phyloP scores from a whole-genome alignment of 2,329 filamentous ascomycete genomes.

The Diaporthe ilicicola region DNA sequence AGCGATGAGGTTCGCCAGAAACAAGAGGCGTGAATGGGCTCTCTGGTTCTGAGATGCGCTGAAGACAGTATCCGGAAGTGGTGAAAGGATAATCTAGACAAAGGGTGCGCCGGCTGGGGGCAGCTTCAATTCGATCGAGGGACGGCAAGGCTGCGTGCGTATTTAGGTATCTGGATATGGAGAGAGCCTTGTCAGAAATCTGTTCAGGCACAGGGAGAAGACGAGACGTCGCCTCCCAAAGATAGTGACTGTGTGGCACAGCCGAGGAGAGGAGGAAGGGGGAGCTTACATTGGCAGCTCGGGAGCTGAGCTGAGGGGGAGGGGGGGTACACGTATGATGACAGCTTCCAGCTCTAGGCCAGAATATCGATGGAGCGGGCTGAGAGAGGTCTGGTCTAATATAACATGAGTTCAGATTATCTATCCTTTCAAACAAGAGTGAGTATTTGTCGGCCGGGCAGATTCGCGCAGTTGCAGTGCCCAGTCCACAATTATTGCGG shows the following conservation, averaged over 20 bases:
- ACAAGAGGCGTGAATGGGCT: not conserved
- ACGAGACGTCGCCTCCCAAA: not conserved
- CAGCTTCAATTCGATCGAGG: not conserved
- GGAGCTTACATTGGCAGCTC: constrained; percentile 21
- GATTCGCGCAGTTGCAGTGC: constrained; percentile 18
- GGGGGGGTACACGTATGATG: not conserved
- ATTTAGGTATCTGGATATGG: not conserved
- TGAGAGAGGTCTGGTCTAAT: constrained; percentile 19
- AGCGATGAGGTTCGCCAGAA: not conserved
- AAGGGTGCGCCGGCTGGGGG: constrained; percentile 16
- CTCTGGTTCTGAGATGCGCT: not conserved
- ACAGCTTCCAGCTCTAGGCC: constrained; percentile 1
- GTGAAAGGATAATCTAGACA: constrained; percentile 24
- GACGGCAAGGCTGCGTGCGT: constrained; percentile 11
- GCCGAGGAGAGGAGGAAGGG: not conserved
- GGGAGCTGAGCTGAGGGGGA: not conserved
- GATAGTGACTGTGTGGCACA: not conserved
- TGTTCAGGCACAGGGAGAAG: not conserved
- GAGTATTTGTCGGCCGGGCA: constrained; percentile 3
- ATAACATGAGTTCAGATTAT: constrained; percentile 10
- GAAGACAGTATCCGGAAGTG: not conserved
- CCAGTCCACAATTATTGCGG: constrained; percentile 16
- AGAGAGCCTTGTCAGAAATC: constrained; percentile 8
- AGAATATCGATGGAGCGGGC: constrained; percentile 5
- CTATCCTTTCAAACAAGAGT: not conserved